Base-by-base conservation (phyloP, 176 grass and related monocot genomes). In the Oryza rufipogon region DNA sequence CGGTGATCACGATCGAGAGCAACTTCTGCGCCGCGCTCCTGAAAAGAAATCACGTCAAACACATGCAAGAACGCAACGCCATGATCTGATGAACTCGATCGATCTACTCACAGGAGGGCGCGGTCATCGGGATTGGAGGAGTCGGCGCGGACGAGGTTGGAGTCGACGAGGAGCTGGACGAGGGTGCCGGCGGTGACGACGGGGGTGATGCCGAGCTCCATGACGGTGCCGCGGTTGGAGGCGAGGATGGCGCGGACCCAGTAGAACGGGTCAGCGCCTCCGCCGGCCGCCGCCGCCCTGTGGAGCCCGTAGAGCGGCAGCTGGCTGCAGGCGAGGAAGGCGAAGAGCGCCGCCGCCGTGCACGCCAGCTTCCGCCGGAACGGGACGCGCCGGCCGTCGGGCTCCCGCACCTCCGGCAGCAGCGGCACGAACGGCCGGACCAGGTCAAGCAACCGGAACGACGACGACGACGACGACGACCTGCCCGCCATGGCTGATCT, bases 361-460 rank as follows among this genome's bases (percentile, higher is more conserved):
- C 80, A 87, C 32, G 67, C 66, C 7, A 87, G 70, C 47, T 87
- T 81, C 52, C 60, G 58, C 17, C 61, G 41, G 45, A 87, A 75
- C 32, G 78, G 77, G 39, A 81, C 73, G 51, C n/a, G 80, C 26
- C 85, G 69, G 47, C 28, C 28, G 28, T 76, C 78, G 51, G 85
- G 60, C 66, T 19, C 80, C 36, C 74, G 69, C 51, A 87, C 71
- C 67, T 81, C 78, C 34, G 71, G 85, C 78, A 87, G 52, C 58
- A 86, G 80, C 17, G 85, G 76, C 56, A 81, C 3, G 73, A 87
- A 87, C n/a, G 85, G 85, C 65, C 85, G 71, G 38, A 87, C 17
- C 0, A 61, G 19, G 20, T 61, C 56, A 20, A 61, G 56, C 56
- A n/a, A 61, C 56, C 56, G 56, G 56, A 61, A 61, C 52, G 52